Percentiles rank a stretch among this genome's conserved stretches.
Conservation (phyloP, 306 rosid species). For the Echinosophora koreensis region DNA sequence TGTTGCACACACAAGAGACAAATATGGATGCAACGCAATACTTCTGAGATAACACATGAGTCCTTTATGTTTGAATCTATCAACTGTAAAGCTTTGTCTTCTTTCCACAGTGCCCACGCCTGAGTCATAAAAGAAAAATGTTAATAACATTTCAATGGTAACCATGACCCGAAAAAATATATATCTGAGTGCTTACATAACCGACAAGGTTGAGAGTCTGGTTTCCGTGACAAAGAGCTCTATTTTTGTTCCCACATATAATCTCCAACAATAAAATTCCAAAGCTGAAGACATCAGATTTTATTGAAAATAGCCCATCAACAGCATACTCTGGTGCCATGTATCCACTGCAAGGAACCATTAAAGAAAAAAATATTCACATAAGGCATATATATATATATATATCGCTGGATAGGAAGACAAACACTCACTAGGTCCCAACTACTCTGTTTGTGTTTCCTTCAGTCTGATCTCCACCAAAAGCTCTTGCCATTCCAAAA, state of each 20-base stretch:
- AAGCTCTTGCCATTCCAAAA: slow-evolving; percentile 52
- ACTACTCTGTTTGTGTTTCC: slow-evolving; percentile 54
- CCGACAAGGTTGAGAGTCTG: slow-evolving; percentile 46
- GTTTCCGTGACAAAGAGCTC: slow-evolving; percentile 44
- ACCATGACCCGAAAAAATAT: too few relatives aligned
- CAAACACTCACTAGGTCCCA: slow-evolving; percentile 51
- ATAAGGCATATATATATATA: too few relatives aligned
- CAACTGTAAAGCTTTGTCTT: slow-evolving; percentile 42
- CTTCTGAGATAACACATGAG: slow-evolving; percentile 5
- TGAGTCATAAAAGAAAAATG: neutral
- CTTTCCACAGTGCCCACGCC: slow-evolving; percentile 58
- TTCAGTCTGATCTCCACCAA: slow-evolving; percentile 50
- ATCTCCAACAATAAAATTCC: slow-evolving; percentile 51
- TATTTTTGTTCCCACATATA: slow-evolving; percentile 48
- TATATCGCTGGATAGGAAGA: too few relatives aligned
- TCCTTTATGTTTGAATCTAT: slow-evolving; percentile 36
- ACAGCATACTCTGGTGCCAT: slow-evolving; percentile 48
- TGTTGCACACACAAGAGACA: slow-evolving; percentile 55
- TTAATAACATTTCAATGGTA: neutral
- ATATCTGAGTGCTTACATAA: slow-evolving; percentile 34
- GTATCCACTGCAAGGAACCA: slow-evolving; percentile 24
- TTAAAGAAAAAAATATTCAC: neutral
- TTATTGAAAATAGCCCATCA: slow-evolving; percentile 45
- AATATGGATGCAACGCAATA: slow-evolving; percentile 51
- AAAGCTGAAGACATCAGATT: slow-evolving; percentile 4